Conservation (phyloP, 1,284 basidiomycete genomes). For the Meripilus lineatus region DNA sequence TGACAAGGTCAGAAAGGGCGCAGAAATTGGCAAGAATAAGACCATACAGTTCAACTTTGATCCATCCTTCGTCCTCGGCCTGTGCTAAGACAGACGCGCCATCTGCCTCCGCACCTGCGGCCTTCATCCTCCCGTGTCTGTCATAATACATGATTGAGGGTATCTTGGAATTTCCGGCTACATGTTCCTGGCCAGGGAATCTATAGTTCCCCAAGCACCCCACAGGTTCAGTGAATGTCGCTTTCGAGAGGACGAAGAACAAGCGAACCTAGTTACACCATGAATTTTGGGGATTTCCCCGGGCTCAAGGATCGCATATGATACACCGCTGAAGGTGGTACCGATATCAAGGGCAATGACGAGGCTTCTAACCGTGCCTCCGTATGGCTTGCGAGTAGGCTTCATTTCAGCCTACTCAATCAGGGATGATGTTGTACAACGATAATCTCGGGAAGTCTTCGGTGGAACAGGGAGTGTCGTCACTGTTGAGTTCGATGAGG, state of each 20-base stretch:
- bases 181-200: conserved; percentile 78
- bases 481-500: too few relatives aligned
- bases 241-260: not conserved
- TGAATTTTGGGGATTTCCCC: conserved; percentile 67
- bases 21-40: not conserved
- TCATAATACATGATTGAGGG: conserved; percentile 74
- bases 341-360: conserved; percentile 70
- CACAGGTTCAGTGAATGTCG: conserved; percentile 12
- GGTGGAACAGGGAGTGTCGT: too few relatives aligned
- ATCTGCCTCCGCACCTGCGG: conserved; percentile 72
- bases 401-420: conserved; percentile 28
- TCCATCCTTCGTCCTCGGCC: conserved; percentile 73
- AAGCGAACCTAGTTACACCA: conserved; percentile 57
- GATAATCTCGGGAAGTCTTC: too few relatives aligned
- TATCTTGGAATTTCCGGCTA: conserved; percentile 79
- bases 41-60: conserved; percentile 65
- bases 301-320: conserved; percentile 70
- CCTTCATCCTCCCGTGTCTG: conserved; percentile 52
- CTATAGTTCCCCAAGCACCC: conserved; percentile 30
- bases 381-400: conserved; percentile 64
- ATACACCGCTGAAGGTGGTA: conserved; percentile 70
- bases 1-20: conserved; percentile 8
- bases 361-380: conserved; percentile 54
- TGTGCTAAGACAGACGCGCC: conserved; percentile 47
- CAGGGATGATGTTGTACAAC: too few relatives aligned